Base-by-base conservation (phyloP, 768 basidiomycete species). In the Cyathus striatus region DNA sequence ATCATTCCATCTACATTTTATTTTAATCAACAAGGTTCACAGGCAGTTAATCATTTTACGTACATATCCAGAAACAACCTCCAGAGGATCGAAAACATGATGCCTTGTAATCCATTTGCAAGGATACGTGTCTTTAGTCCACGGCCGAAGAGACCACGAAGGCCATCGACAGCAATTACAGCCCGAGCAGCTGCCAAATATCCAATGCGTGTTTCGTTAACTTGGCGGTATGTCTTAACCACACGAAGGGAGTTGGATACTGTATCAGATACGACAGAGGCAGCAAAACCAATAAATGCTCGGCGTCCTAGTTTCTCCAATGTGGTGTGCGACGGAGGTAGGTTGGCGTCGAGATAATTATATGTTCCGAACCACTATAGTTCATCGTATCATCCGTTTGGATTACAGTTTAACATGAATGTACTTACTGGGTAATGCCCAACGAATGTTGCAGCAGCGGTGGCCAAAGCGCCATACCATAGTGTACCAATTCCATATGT, bases 181-280 rank as follows among this genome's bases (percentile, higher is more conserved):
- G 78, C 80, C 38, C 74, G 74, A 0, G 90, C 92, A 1, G 91
- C 89, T 40, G 83, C 78, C 3, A 72, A 43, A 58, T 97, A 98
- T 1, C 83, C 78, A 13, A 98, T 84, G 23, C 79, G 76, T 4
- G 78, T 79, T 47, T 86, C 83, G 56, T 92, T 80, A 23, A 94
- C 91, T 60, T 98, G 95, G 13, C 94, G 71, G 64, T 96, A 97
- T 0, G 95, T 97, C 75, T 97, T 98, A 57, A 98, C 65, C 2
- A 98, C 94, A 16, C 91, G 79, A 1, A 98, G 68, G 4, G 86
- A 90, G 66, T 97, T 97, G 34, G 86, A 90, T 32, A 86, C 57
- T 2, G 83, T 86, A 57, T 97, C 95, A 9, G 90, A 93, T 2
- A 82, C 71, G 41, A 96, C 70, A 4, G 90, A 90, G 1, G 93